Percentiles rank a stretch among this genome's conserved stretches.
These are phyloP conservation scores for Setomelanomma holmii DNA, from an alignment of 2,329 filamentous ascomycete genomes.

Conservation along the genomic window DNA sequence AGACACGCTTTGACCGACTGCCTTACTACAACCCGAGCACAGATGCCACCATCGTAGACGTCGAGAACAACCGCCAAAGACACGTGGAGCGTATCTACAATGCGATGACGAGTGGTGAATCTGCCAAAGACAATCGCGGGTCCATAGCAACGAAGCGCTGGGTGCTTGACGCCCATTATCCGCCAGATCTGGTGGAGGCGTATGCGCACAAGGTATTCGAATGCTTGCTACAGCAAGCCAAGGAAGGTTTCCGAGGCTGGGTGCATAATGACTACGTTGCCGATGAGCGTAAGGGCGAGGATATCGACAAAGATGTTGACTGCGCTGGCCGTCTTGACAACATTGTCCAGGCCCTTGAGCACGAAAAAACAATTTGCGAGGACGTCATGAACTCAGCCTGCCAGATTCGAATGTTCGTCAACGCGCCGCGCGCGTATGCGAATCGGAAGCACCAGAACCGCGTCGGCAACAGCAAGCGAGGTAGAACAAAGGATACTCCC, in stretches of 20 bases:
- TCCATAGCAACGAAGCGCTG: constrained; percentile 45
- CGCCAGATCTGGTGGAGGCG: constrained; percentile 38
- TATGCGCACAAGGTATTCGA: constrained; percentile 45
- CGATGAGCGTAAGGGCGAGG: constrained; percentile 45
- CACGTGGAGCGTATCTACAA: constrained; percentile 43
- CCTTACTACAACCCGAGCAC: constrained; percentile 32
- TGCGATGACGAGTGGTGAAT: constrained; percentile 40
- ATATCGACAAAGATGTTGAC: constrained; percentile 40
- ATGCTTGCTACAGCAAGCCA: constrained; percentile 37
- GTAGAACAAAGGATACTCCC: constrained; percentile 22
- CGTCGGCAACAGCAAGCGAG: constrained; percentile 44
- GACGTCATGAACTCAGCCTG: constrained; percentile 46
- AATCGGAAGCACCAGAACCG: constrained; percentile 44
- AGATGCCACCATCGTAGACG: constrained; percentile 31
- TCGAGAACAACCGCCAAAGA: constrained; percentile 25
- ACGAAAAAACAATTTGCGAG: constrained; percentile 47
- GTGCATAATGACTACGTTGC: constrained; percentile 44
- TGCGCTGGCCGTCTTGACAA: constrained; percentile 39
- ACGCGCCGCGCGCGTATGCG: constrained; percentile 44
- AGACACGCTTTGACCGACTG: constrained; percentile 32
- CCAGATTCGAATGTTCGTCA: constrained; percentile 48
- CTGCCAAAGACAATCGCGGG: constrained; percentile 36
- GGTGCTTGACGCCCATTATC: constrained; percentile 40
- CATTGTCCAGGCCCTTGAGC: constrained; percentile 38
- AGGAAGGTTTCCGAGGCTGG: constrained; percentile 44